These are phyloP conservation scores for Aspergillus tamarii DNA, from an alignment of 2,329 filamentous ascomycete genomes.

Conservation along the genomic window DNA sequence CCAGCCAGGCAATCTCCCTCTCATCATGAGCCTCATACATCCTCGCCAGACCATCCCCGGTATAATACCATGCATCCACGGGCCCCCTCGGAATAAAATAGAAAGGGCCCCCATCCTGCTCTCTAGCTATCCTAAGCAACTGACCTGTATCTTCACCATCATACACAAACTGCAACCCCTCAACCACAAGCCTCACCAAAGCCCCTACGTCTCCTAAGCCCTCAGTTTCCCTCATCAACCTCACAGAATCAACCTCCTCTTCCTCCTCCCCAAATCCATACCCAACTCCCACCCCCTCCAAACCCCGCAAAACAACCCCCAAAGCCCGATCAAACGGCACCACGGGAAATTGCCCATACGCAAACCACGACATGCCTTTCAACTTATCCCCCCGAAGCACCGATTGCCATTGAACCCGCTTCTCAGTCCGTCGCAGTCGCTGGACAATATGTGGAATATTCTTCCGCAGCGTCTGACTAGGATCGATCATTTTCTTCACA, in stretches of 20 bases:
- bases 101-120: not conserved
- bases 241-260: not conserved
- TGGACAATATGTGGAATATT: constrained; percentile 21
- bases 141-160: not conserved
- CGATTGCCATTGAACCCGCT: not conserved
- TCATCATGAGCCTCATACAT: constrained; percentile 18
- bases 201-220: not conserved
- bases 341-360: not conserved
- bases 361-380: not conserved
- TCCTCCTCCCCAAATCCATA: not conserved
- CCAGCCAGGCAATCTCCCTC: constrained; percentile 23
- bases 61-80: not conserved
- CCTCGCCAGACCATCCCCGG: not conserved
- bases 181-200: not conserved
- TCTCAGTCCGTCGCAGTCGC: constrained; percentile 1
- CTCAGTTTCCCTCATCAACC: not conserved
- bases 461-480: constrained; percentile 15
- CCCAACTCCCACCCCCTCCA: not conserved
- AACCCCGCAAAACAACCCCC: not conserved
- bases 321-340: not conserved
- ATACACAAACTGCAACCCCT: not conserved
- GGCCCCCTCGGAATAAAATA: not conserved
- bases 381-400: not conserved
- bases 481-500: constrained; percentile 23
- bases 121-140: not conserved